Evolutionary conservation across 2,329 filamentous ascomycete genomes (phyloP), one percentile per base, ranked within the genome.

Genomic region (Xylariaceae sp.): DNA sequence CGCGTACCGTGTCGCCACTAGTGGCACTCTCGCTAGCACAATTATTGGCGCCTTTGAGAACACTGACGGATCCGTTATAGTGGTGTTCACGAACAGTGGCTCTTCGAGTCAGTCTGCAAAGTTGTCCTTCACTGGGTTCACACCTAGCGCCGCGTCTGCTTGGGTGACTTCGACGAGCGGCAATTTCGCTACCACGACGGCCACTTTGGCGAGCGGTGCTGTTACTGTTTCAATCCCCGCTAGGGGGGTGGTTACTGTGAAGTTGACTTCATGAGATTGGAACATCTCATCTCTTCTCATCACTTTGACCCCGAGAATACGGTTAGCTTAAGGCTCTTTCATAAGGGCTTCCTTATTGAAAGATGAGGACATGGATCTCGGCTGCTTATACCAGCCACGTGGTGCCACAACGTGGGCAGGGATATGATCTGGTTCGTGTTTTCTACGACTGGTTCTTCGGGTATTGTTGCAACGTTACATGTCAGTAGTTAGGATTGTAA

Each of bases 231-330:
- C 53, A 2, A 23, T 55, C 14, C 53, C 53, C 2, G 53, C 45
- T 16, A 40, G 38, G 19, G 45, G 50, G 14, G 53, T 55, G 1
- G 53, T 55, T n/a, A 55, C 53, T 4, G 23, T 55, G 10, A 55
- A 53, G 44, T 27, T 55, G 40, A 47, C 48, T 21, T n/a, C n/a
- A n/a, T n/a, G n/a, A n/a, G n/a, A n/a, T n/a, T n/a, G n/a, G n/a
- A n/a, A n/a, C n/a, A n/a, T n/a, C n/a, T n/a, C n/a, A n/a, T n/a
- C n/a, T n/a, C n/a, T n/a, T n/a, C n/a, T n/a, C n/a, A n/a, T n/a
- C n/a, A n/a, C n/a, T n/a, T n/a, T n/a, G n/a, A n/a, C n/a, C n/a
- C n/a, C n/a, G n/a, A n/a, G n/a, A n/a, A n/a, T n/a, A n/a, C n/a
- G n/a, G n/a, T n/a, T n/a, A n/a, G n/a, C n/a, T n/a, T n/a, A n/a